Percentiles rank a stretch among this genome's conserved stretches.
Conservation (phyloP, 2,329 filamentous ascomycete genomes). For the Raffaelea albimanens region DNA sequence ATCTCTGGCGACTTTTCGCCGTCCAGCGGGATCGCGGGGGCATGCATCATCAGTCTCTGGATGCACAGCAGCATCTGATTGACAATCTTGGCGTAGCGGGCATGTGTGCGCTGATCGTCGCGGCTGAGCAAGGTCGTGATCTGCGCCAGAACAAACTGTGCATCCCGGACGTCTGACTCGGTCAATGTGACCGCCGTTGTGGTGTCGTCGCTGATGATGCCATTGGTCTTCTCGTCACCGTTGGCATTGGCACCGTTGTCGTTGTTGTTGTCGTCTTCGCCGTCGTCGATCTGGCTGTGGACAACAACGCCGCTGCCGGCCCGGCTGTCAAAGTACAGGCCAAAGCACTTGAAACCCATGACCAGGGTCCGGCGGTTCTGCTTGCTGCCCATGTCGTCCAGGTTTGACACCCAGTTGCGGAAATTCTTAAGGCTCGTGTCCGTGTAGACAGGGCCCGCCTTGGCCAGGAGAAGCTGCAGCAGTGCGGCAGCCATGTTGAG, state of each 20-base stretch:
- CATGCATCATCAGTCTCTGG: constrained; percentile 55
- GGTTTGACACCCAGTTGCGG: constrained; percentile 65
- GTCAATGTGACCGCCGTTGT: too few relatives aligned
- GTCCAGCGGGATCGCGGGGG: constrained; percentile 55
- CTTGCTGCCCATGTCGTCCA: constrained; percentile 58
- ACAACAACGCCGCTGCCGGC: constrained; percentile 26
- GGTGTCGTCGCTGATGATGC: too few relatives aligned
- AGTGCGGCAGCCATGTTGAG: constrained; percentile 71
- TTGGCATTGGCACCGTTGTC: background rate
- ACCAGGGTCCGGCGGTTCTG: constrained; percentile 44
- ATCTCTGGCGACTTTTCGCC: constrained; percentile 39
- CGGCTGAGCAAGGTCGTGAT: constrained; percentile 43
- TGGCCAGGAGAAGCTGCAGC: constrained; percentile 70
- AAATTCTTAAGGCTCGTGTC: constrained; percentile 63
- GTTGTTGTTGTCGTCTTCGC: background rate
- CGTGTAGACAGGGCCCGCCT: constrained; percentile 63
- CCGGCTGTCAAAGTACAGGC: constrained; percentile 57
- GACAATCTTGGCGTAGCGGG: constrained; percentile 40
- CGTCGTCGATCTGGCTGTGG: background rate
- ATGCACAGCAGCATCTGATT: constrained; percentile 65
- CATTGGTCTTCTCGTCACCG: too few relatives aligned
- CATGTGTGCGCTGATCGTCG: constrained; percentile 46
- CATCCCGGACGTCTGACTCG: constrained; percentile 56
- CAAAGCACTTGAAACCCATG: constrained; percentile 71
- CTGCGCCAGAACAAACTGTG: constrained; percentile 50